Percentiles rank a stretch among this genome's conserved stretches.
Evolutionary conservation across 2,329 filamentous ascomycete species (phyloP).

Genomic region (Sclerotinia glacialis): DNA sequence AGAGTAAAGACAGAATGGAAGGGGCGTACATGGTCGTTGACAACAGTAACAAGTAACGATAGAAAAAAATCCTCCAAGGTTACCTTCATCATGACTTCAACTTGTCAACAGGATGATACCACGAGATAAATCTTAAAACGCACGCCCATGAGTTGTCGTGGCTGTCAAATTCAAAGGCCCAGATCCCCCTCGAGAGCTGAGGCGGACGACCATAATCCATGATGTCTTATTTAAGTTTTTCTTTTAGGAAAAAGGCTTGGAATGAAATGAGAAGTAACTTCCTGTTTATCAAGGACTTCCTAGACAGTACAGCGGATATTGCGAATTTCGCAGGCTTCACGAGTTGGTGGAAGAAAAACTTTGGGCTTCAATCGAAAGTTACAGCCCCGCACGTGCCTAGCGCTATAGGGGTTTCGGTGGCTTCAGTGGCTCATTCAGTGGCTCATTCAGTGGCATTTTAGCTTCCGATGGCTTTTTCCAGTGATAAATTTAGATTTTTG

Average conservation of each 20-base stretch:
- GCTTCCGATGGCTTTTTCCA: not conserved
- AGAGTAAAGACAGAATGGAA: constrained; percentile 12
- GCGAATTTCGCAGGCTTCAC: not conserved
- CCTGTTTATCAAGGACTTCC: not conserved
- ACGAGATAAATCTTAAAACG: not conserved
- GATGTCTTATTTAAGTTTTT: not conserved
- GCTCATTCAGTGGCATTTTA: constrained; percentile 2
- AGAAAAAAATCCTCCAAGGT: not conserved
- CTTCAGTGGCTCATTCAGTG: not conserved
- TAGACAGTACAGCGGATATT: not conserved
- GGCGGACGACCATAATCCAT: not conserved
- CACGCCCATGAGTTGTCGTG: not conserved
- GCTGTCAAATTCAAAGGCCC: not conserved
- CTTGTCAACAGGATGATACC: not conserved
- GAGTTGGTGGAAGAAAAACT: not conserved
- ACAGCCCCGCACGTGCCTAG: constrained; percentile 8
- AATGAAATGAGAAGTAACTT: not conserved
- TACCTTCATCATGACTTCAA: constrained; percentile 1
- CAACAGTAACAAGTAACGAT: not conserved
- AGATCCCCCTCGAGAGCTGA: not conserved
- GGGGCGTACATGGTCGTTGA: not conserved
- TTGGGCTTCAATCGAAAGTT: not conserved
- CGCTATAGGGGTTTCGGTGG: not conserved
- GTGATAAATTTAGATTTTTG: constrained; percentile 2
- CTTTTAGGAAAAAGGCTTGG: not conserved